Evolutionary conservation across 2,329 filamentous ascomycete genomes (phyloP), one percentile per base, ranked within the genome.

Genomic region (Blumeriella jaapii): DNA sequence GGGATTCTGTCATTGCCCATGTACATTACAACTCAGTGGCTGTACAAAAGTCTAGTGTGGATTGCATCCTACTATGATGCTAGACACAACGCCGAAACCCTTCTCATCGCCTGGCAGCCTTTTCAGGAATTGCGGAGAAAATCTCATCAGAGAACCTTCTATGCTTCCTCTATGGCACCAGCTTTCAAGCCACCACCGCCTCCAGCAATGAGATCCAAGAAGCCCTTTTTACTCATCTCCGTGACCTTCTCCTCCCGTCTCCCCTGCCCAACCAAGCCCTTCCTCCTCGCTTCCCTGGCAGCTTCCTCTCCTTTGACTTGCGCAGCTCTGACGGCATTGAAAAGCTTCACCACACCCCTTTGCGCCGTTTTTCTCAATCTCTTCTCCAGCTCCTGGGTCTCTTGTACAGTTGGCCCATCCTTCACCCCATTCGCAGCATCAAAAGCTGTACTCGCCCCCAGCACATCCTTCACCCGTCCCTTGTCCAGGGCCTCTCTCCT

Each of bases 141-240:
- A 9, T 14, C 15, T 16, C n/a, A n/a, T n/a, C n/a, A n/a, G n/a
- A n/a, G n/a, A n/a, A n/a, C n/a, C n/a, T 34, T 19, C 38, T 17
- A 42, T 43, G 52, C 52, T 33, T 55, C 52, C 31, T 51, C 70
- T 34, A 78, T 53, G 4, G 59, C 66, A 5, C 68, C 66, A 59
- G 72, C 74, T 52, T 74, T 77, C 48, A 74, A 45, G 14, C 63
- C 65, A 1, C 72, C 71, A 8, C 74, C 73, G 13, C 73, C 71
- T 2, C 68, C 71, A 3, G 74, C 72, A 56, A 98, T 94, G 58
- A 96, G 62, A 42, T 96, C 89, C 58, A 98, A 61, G 62, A 96
- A 98, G 0, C 89, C 87, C 63, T 95, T 83, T 64, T 93, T 93
- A 58, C 82, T 93, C 78, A 98, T 91, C 67, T 96, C 87, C 47